Evolutionary conservation across 495 filamentous ascomycete species (phyloP), one percentile per base, ranked within the genome.

Genomic region (Viridothelium virens): DNA sequence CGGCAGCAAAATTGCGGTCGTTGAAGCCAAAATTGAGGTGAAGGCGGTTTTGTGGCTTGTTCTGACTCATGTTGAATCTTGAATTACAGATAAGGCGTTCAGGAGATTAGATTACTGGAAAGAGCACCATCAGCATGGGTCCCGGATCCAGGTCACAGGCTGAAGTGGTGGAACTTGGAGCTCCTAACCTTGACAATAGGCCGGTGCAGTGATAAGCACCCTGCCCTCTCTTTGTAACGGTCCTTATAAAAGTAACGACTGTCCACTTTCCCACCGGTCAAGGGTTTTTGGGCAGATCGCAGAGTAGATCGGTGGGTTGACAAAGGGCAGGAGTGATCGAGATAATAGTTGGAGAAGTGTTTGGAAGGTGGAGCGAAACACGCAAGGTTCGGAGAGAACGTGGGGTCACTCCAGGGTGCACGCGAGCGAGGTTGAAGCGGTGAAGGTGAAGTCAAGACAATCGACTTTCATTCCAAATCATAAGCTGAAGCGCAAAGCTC

Each of bases 11-110:
- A 69, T 75, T 71, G 38, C 50, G 61, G 67, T 73, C 70, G 69
- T 71, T 73, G 71, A 77, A 75, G 72, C 74, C 75, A 70, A 78
- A 78, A 70, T 77, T 76, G 63, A 79, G 71, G 65, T 79, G 74
- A 41, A 79, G 74, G 47, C 75, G 76, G 67, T 77, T 74, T 56
- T 62, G 67, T 41, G 63, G 63, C n/a, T 67, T 65, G 66, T 68
- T 73, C 53, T 61, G 64, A 62, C 61, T 68, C 65, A 70, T 70
- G 65, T 64, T 71, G 41, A 34, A 25, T 59, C 33, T 9, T 1
- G 53, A 34, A 36, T 11, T 59, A 9, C 53, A 25, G 25, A 25
- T 25, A 25, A 25, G 53, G 18, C 53, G 18, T 59, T 14, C 53
- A 59, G 5, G 11, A 34, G 31, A 11, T 59, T 14, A 34, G 31